Base-by-base conservation (phyloP, 768 basidiomycete genomes). In the Xerocomellus dryophilus region DNA sequence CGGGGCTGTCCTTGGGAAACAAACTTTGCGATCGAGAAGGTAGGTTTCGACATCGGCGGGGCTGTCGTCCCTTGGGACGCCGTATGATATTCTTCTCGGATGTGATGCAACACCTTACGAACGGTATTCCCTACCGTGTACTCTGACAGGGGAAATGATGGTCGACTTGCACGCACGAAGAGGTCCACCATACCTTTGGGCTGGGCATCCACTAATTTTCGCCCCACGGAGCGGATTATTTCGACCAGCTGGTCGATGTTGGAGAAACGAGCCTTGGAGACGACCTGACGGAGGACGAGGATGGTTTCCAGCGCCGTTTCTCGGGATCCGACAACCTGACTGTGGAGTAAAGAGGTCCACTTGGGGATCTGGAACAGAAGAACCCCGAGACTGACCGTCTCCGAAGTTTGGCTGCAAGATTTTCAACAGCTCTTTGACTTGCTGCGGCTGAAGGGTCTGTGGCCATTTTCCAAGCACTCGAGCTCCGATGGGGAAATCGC, bases 101-200 rank as follows among this genome's bases (percentile, higher is more conserved):
- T 88, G 65, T 97, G 89, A 66, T 95, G 93, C 25, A 98, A 76
- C 21, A 98, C 85, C 65, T 93, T 93, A 36, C 94, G 84, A 38
- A 95, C 88, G 20, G 95, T 95, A 68, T 98, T 98, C 21, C 93
- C 93, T 34, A 97, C 88, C 42, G 93, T 90, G 66, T 95, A 87
- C 68, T 99, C 97, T 98, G 72, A 50, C 15, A 31, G 38, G 8
- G 20, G 21, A 18, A 45, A 55, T 18, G 45, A 63, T 11, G 42
- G 31, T 49, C 34, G 57, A 44, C 56, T 43, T 50, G 32, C 43
- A 43, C 51, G 45, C 25, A 59, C 44, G 21, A 31, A 38, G 49
- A 29, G 44, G 53, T 42, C 48, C 34, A 43, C 58, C 62, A 50
- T 54, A 94, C 96, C 96, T 84, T 96, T 97, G 12, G 95, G 93